A percentile compares a stretch with the other conserved stretches of the same genome.
phyloP scores from a whole-genome alignment of 495 filamentous ascomycete species.

The Platismatia glauca region DNA sequence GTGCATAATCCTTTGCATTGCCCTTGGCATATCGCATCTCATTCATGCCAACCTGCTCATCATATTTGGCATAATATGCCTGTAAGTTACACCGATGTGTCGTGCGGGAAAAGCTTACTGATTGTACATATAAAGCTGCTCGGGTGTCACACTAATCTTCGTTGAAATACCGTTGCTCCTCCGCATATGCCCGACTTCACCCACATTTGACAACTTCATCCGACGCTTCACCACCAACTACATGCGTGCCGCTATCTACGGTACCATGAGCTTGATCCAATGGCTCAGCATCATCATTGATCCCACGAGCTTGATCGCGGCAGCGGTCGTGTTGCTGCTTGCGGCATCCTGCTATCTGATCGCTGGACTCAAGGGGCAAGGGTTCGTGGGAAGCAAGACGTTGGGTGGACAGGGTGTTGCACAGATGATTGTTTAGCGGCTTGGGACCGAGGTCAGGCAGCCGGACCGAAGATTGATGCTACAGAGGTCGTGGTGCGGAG shows the following conservation, averaged over 20 bases:
- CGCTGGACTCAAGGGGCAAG: conserved; percentile 83
- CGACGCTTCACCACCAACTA: conserved; percentile 89
- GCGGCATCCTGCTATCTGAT: conserved; percentile 74
- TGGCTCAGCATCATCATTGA: conserved; percentile 60
- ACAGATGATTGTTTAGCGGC: conserved; percentile 87
- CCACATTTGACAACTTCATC: conserved; percentile 81
- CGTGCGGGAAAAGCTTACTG: background rate
- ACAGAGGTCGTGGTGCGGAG: background rate
- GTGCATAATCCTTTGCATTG: conserved; percentile 90
- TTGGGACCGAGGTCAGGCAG: background rate
- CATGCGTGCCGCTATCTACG: conserved; percentile 91
- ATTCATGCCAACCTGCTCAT: conserved; percentile 58
- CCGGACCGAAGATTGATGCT: background rate
- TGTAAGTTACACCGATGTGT: conserved; percentile 50
- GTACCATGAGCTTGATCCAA: conserved; percentile 68
- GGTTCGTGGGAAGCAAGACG: conserved; percentile 94
- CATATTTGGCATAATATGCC: conserved; percentile 71
- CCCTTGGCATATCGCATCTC: conserved; percentile 88
- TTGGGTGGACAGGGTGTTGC: conserved; percentile 88
- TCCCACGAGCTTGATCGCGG: conserved; percentile 69
- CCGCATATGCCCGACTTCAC: conserved; percentile 93
- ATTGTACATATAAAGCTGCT: conserved; percentile 46
- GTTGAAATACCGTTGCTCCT: conserved; percentile 93
- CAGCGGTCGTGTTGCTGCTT: conserved; percentile 69
- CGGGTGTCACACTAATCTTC: conserved; percentile 83